A percentile compares a stretch with the other conserved stretches of the same genome.
phyloP scores from a whole-genome alignment of 1,284 basidiomycete species.

The Rhodotorula mucilaginosa region DNA sequence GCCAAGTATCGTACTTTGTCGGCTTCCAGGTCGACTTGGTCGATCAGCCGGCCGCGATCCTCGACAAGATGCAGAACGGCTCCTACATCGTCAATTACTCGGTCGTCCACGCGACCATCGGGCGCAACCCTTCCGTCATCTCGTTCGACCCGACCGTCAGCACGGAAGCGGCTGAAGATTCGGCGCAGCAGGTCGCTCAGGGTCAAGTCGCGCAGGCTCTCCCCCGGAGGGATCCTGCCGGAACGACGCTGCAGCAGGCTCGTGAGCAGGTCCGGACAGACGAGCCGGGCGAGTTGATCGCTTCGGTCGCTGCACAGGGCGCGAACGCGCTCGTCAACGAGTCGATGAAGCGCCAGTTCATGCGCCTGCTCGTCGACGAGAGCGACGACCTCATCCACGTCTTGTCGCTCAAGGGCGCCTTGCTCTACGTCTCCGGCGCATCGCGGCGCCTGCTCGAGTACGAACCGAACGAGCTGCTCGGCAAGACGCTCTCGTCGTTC shows the following conservation, averaged over 20 bases:
- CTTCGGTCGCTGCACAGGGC: slow-evolving; percentile 13
- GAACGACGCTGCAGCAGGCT: not conserved
- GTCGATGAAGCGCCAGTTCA: slow-evolving; percentile 28
- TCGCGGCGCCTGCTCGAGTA: slow-evolving; percentile 57
- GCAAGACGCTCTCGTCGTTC: slow-evolving; percentile 69
- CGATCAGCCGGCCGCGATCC: slow-evolving; percentile 77
- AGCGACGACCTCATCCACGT: slow-evolving; percentile 73
- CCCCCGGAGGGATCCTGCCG: not conserved
- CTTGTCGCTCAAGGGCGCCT: slow-evolving; percentile 83
- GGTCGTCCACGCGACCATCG: slow-evolving; percentile 25
- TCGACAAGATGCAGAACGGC: slow-evolving; percentile 60
- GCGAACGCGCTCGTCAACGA: slow-evolving; percentile 21
- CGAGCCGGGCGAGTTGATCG: slow-evolving; percentile 27
- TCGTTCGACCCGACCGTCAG: slow-evolving; percentile 11
- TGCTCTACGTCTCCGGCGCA: slow-evolving; percentile 84
- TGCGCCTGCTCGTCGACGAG: slow-evolving; percentile 36
- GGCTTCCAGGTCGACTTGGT: slow-evolving; percentile 80
- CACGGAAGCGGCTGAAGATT: slow-evolving; percentile 19
- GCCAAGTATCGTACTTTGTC: slow-evolving; percentile 72
- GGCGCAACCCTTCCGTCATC: slow-evolving; percentile 14
- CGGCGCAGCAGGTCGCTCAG: slow-evolving; percentile 7
- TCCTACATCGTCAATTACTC: slow-evolving; percentile 45
- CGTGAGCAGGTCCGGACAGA: slow-evolving; percentile 17
- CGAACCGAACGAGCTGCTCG: slow-evolving; percentile 62
- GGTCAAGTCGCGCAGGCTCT: not conserved